Base-by-base conservation (phyloP, 305 asterid species). In the Galium porrigens region DNA sequence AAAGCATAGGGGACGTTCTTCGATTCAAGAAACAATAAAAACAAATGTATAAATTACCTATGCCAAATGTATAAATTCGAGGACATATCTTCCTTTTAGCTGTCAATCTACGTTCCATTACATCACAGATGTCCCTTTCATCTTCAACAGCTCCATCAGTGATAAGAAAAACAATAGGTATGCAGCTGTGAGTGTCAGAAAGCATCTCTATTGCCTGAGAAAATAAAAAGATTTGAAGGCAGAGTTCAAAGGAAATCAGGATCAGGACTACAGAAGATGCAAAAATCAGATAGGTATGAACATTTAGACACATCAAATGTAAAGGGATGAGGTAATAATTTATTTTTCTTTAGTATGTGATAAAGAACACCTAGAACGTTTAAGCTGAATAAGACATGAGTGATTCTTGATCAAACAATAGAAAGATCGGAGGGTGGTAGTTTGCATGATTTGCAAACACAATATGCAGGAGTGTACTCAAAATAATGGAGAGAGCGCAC, bases 121-220 rank as follows among this genome's bases (percentile, higher is more conserved):
- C 73, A 58, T 83, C 81, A 73, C 85, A 87, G 64, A 89, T 87
- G 71, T 76, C 78, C 76, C 80, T 84, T 83, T 89, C 97, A 68
- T 85, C 88, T 75, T 85, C 88, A 63, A 84, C 95, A 70, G 94
- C 78, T 46, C 97, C 97, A 78, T 89, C 97, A 54, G 97, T 87
- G 61, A 89, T 73, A 22, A 89, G 94, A 59, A 87, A 75, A 70
- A 89, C 74, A 61, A 81, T 58, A 42, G 95, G 95, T 72, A 85
- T 48, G 27, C 78, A 63, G 63, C 77, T 67, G 70, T 72, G 56
- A 66, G 77, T 74, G 66, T 77, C 83, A 55, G 88, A 76, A 48
- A 87, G 72, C 86, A 89, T 79, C 76, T 78, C 78, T 62, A 84
- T 68, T 57, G 97, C 97, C 97, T 89, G 90, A 74, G 55, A 71